Evolutionary conservation across 1,284 basidiomycete genomes (phyloP).

Genomic region (Gymnopus androsaceus): DNA sequence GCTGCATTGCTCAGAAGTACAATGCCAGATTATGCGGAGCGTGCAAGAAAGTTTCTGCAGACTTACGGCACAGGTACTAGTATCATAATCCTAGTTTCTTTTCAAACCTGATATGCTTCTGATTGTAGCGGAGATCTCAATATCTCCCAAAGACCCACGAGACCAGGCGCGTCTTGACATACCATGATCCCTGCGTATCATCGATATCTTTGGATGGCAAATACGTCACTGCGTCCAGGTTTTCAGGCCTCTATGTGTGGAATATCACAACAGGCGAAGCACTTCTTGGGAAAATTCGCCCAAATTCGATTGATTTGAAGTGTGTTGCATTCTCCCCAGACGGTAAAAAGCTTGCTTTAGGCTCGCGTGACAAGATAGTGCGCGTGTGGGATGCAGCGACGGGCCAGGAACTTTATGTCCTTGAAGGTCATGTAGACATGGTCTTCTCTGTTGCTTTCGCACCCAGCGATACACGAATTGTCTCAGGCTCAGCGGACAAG

Average conservation of each 20-base stretch:
- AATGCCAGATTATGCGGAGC: background rate
- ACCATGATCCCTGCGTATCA: too few relatives aligned
- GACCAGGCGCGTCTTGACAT: too few relatives aligned
- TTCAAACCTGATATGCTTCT: too few relatives aligned
- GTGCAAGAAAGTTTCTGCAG: background rate
- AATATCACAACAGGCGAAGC: background rate
- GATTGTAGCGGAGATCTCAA: too few relatives aligned
- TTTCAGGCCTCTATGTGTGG: background rate
- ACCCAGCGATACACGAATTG: too few relatives aligned
- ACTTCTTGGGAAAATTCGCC: background rate
- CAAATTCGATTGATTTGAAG: background rate
- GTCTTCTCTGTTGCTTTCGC: background rate
- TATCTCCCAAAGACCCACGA: too few relatives aligned
- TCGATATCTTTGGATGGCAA: too few relatives aligned
- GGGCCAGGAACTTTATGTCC: background rate
- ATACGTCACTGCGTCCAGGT: too few relatives aligned
- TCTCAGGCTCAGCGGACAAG: too few relatives aligned
- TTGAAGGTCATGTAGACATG: background rate
- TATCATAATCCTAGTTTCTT: background rate
- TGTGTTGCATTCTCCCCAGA: slow-evolving; percentile 11
- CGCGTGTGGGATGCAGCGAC: slow-evolving; percentile 4
- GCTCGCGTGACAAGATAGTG: slow-evolving; percentile 6
- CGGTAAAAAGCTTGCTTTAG: slow-evolving; percentile 8
- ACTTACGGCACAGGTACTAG: background rate
- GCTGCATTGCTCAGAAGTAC: background rate